Percentiles rank a stretch among this genome's conserved stretches.
Evolutionary conservation across 2,329 filamentous ascomycete genomes (phyloP).

Genomic region (Dryadomyces quercivorus): DNA sequence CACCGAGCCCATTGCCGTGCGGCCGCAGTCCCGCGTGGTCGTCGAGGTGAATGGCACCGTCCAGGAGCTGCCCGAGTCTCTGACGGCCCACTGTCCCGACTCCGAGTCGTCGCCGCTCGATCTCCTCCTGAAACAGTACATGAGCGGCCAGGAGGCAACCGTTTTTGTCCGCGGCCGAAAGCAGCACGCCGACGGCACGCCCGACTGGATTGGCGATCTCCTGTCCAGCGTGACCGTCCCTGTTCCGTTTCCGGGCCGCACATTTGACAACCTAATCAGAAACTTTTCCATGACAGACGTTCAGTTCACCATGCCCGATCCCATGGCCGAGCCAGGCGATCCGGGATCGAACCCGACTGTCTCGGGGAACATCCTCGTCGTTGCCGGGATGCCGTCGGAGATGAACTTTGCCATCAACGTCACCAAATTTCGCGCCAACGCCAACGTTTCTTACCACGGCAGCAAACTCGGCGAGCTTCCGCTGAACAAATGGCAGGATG

Average conservation of each 20-base stretch:
- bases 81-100: conserved; percentile 64
- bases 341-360: conserved; percentile 66
- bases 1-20: conserved; percentile 54
- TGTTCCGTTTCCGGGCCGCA: conserved; percentile 69
- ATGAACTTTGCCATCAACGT: conserved; percentile 80
- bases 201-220: conserved; percentile 71
- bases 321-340: conserved; percentile 61
- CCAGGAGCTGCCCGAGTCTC: conserved; percentile 56
- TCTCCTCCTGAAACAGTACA: conserved; percentile 64
- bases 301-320: conserved; percentile 74
- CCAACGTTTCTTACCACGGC: conserved; percentile 68
- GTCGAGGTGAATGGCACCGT: conserved; percentile 63
- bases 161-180: conserved; percentile 75
- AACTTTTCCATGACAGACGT: conserved; percentile 81
- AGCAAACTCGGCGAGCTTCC: conserved; percentile 72
- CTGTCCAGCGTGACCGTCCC: conserved; percentile 73
- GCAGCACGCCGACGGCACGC: conserved; percentile 53
- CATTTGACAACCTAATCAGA: conserved; percentile 70
- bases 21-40: conserved; percentile 54
- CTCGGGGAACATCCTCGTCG: conserved; percentile 69
- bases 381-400: conserved; percentile 68
- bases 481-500: conserved; percentile 68
- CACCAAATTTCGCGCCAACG: conserved; percentile 59
- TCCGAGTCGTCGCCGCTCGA: conserved; percentile 76
- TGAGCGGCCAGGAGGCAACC: conserved; percentile 65